Base-by-base conservation (phyloP, 441 rosid species). In the Omphalea diandra region DNA sequence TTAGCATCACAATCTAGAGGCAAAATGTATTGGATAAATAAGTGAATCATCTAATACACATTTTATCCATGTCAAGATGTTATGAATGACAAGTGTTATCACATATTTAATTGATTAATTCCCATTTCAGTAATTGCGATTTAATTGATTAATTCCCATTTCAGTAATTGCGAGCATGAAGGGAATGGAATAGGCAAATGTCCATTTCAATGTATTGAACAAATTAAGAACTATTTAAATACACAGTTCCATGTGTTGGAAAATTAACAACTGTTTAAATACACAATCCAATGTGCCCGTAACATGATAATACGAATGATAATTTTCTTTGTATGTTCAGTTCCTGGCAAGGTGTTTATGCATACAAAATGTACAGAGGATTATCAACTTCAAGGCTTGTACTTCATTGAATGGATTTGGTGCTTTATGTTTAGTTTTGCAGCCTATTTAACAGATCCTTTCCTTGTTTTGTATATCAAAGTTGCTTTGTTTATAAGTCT, bases 321-420 rank as follows among this genome's bases (percentile, higher is more conserved):
- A 24, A 26, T 38, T 10, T 33, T n/a, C n/a, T n/a, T 24, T 26
- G 26, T 50, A 3, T 36, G 22, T 60, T 18, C 55, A 17, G 18
- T 41, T 54, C 17, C 29, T 24, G 36, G 35, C 10, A 24, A 36
- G 24, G 35, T 27, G 12, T 22, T 24, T 70, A 27, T n/a, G 9
- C 29, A 29, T 38, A 26, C 38, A 9, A 31, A 60, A 18, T 60
- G 59, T 17, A 24, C 12, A 7, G 6, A 2, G 6, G 35, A 27
- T 53, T 38, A 44, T n/a, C n/a, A n/a, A n/a, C n/a, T 55, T 29
- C n/a, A n/a, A n/a, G n/a, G n/a, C n/a, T 58, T 44, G 11, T 24
- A 20, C 47, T 63, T 27, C 68, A 20, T 75, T 59, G 15, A 32
- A 57, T 75, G 61, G 17, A n/a, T 29, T 54, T 67, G 18, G 26